Base-by-base conservation (phyloP, 2,329 filamentous ascomycete species). In the Pseudomassariella vexata region DNA sequence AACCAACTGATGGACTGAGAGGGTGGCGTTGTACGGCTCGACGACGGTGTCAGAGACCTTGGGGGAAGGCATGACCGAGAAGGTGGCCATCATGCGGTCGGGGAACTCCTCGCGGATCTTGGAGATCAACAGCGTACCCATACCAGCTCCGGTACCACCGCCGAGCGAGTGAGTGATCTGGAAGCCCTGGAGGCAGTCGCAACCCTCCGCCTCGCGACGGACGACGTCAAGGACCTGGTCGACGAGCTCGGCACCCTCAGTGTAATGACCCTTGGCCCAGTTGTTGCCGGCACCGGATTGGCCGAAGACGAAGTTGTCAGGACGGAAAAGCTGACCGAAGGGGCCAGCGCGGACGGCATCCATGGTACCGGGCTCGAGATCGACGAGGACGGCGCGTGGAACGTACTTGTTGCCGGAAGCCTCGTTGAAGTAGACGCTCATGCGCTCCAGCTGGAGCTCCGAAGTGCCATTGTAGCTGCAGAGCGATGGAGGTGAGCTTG, bases 211-310 rank as follows among this genome's bases (percentile, higher is more conserved):
- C 78, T 98, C 92, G 57, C 92, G 90, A 63, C 92, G 92, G 61
- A 98, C 90, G 49, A 98, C 92, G 63, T 96, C 92, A 53, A 98
- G 81, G 52, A 98, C 92, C 60, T 95, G 79, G 75, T 98, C 92
- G 52, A 98, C 92, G 45, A 96, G 80, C 75, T 98, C 92, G 52
- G 92, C 92, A 80, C 92, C 92, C 76, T 98, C 92, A 48, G 92
- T 98, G 80, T 98, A 98, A 68, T 98, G 92, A 73, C 92, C 92
- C 83, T 96, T 98, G 68, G 92, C 92, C 92, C 92, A 98, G 82
- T 96, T 96, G 87, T 98, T 98, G 72, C 92, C 92, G 65, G 92
- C 92, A 79, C 92, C 90, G 56, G 92, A 96, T 76, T 96, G 92
- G 56, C 92, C 92, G 68, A 96, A 96, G 62, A 96, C 88, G 71